phyloP scores from a whole-genome alignment of 768 basidiomycete genomes.

The Hericium rajendrae region DNA sequence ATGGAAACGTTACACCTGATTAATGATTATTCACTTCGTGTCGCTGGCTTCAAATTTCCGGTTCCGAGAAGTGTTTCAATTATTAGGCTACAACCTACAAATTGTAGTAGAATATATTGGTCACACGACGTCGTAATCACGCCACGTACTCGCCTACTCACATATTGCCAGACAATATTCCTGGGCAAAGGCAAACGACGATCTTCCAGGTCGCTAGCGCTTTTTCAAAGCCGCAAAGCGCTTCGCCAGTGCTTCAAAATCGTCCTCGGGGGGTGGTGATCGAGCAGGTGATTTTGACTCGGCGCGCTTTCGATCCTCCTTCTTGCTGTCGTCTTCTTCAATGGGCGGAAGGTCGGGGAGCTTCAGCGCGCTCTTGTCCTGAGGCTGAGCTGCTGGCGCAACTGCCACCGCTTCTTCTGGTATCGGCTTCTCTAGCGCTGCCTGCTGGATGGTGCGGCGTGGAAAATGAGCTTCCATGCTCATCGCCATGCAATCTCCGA shows the following conservation, averaged over 20 bases:
- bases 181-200: no score
- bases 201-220: constrained; percentile 29
- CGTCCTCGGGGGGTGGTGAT: constrained; percentile 41
- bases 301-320: constrained; percentile 16
- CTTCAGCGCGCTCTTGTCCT: constrained; percentile 28
- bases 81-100: no score
- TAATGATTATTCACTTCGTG: no score
- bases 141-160: no score
- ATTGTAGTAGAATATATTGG: no score
- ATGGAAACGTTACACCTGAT: no score
- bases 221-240: constrained; percentile 87
- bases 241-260: constrained; percentile 65
- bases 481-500: no score
- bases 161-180: no score
- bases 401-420: background rate
- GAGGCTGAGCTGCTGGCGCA: background rate
- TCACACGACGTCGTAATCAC: no score
- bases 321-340: constrained; percentile 31
- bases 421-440: background rate
- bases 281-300: constrained; percentile 16
- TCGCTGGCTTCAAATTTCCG: no score
- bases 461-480: background rate
- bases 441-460: background rate
- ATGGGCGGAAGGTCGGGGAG: constrained; percentile 43
- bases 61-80: no score